Conservation (phyloP, 164 flowering plant species). For the Aristolochia californica region DNA sequence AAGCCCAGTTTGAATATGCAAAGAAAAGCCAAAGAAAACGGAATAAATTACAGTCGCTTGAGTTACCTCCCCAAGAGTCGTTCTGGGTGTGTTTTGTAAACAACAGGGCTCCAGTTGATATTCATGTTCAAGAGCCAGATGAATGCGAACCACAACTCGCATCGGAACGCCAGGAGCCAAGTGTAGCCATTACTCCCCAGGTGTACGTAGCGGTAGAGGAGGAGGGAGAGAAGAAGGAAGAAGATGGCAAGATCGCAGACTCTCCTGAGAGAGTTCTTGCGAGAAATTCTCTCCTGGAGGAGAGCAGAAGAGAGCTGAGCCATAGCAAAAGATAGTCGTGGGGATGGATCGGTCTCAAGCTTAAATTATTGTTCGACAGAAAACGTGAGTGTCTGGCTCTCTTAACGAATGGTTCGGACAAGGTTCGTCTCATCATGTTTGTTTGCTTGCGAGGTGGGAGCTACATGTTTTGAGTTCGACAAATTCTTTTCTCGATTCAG, state of each 20-base stretch:
- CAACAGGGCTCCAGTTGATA: conserved; percentile 32
- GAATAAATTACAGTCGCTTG: not conserved
- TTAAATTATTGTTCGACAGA: too few species aligned
- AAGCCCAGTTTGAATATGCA: not conserved
- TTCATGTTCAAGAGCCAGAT: conserved; percentile 23
- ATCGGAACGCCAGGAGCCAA: conserved; percentile 38
- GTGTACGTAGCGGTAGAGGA: conserved; percentile 27
- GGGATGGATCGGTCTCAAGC: not conserved
- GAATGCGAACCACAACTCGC: conserved; percentile 51
- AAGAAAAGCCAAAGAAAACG: not conserved
- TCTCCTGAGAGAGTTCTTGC: conserved; percentile 16
- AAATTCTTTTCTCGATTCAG: too few species aligned
- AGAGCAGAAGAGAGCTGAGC: not conserved
- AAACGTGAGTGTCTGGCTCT: too few species aligned
- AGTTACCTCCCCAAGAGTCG: conserved; percentile 28
- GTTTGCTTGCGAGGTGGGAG: too few species aligned
- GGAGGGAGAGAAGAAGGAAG: conserved; percentile 35
- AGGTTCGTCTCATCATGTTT: too few species aligned
- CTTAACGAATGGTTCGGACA: too few species aligned
- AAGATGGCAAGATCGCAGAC: conserved; percentile 21
- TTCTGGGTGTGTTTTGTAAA: conserved; percentile 30
- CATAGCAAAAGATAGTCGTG: not conserved
- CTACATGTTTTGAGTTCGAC: too few species aligned
- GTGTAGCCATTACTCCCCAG: conserved; percentile 15
- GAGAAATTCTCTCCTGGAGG: conserved; percentile 5